Evolutionary conservation across 2,329 filamentous ascomycete genomes (phyloP), one percentile per base, ranked within the genome.

Genomic region (Colletotrichum brevisporum): DNA sequence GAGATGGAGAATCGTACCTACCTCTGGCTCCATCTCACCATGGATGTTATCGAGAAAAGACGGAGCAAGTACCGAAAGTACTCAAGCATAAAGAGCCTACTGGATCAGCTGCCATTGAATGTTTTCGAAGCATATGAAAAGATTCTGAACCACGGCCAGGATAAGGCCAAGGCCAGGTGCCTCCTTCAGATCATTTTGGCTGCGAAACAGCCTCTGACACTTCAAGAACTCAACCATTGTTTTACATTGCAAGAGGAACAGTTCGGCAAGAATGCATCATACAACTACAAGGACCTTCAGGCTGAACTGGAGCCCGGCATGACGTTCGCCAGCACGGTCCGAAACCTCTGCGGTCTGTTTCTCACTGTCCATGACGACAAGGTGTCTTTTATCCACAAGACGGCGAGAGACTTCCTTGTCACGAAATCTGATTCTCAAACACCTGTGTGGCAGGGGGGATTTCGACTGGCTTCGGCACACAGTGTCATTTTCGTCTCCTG

Each of bases 1-100:
- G 4, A 56, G 16, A 73, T 76, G 56, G 60, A 74, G 2, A 73
- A 82, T 31, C 74, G 78, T 10, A 83, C 80, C 1, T 83, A 83
- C 68, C 75, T 83, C 0, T 83, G 81, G 81, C 74, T 82, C 1
- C 63, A 75, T 65, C 75, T 82, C 0, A 79, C 72, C 0, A 71
- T 83, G 2, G 69, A 77, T 10, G 71, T 79, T 3, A 76, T 82
- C 36, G 52, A 75, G 6, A 51, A 66, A 3, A 72, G 45, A 4
- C 10, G 12, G 0, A 58, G 55, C 26, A n/a, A 6, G 13, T 50
- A 58, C 1, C 2, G 43, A 6, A 58, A 24, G n/a, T 16, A 15
- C 9, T 50, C 55, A 1, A 24, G 4, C 1, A 5, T 58, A 0
- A 5, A 58, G 4, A 1, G 0, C 0, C 26, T 58, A 6, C 3